These are phyloP conservation scores for Neurospora tetrasperma DNA, from an alignment of 495 filamentous ascomycete species.

Conservation along the genomic window DNA sequence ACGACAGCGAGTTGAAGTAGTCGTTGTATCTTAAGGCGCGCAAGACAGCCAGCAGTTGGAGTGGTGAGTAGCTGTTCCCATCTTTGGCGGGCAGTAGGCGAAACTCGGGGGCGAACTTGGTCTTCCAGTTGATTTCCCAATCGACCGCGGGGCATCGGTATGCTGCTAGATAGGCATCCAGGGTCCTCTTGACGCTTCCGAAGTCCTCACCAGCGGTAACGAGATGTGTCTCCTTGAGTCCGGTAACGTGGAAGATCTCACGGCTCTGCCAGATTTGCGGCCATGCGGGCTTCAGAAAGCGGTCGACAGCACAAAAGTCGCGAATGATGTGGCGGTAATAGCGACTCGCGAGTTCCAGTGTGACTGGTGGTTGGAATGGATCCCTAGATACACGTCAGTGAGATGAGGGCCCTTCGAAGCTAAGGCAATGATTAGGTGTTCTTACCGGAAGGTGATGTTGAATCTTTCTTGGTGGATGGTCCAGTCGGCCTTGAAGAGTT, in stretches of 20 bases:
- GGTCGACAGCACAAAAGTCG: slow-evolving; percentile 59
- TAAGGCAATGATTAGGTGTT: background rate
- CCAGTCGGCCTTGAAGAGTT: slow-evolving; percentile 26
- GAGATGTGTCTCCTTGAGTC: slow-evolving; percentile 41
- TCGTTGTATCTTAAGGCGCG: slow-evolving; percentile 87
- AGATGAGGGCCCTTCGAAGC: background rate
- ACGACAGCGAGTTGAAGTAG: slow-evolving; percentile 77
- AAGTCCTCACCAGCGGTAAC: slow-evolving; percentile 60
- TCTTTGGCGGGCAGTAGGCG: slow-evolving; percentile 60
- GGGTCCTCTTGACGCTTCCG: slow-evolving; percentile 68
- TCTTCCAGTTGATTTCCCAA: slow-evolving; percentile 69
- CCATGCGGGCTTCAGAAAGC: slow-evolving; percentile 77
- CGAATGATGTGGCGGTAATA: slow-evolving; percentile 68
- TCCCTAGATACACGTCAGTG: slow-evolving; percentile 33
- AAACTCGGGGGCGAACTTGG: slow-evolving; percentile 76
- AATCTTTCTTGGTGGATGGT: slow-evolving; percentile 69
- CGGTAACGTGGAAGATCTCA: slow-evolving; percentile 52
- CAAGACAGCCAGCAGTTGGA: slow-evolving; percentile 79
- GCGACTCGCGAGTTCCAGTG: slow-evolving; percentile 68
- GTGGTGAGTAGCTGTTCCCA: slow-evolving; percentile 49
- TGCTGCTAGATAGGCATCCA: slow-evolving; percentile 77
- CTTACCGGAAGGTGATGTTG: slow-evolving; percentile 71
- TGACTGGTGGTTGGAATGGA: slow-evolving; percentile 53
- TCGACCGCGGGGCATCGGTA: slow-evolving; percentile 63
- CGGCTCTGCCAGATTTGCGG: slow-evolving; percentile 58